A percentile compares a stretch with the other conserved stretches of the same genome.
Conservation (phyloP, 805 yeast species). For the Hanseniaspora guilliermondii region DNA sequence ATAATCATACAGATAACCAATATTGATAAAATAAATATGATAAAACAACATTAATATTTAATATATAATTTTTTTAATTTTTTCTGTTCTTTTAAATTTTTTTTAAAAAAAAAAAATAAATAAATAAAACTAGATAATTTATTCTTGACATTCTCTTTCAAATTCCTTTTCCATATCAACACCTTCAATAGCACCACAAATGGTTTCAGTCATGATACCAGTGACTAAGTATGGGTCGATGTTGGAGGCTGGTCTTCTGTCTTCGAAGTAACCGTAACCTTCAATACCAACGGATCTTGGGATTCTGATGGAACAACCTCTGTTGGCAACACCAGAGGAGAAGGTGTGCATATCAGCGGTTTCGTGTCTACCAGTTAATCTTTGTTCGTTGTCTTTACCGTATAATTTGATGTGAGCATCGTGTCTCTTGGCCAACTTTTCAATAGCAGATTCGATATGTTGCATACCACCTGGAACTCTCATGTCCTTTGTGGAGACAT, state of each 20-base stretch:
- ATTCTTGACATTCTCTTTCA: constrained; percentile 48
- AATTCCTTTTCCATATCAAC: constrained; percentile 89
- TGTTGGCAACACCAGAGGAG: constrained; percentile 97
- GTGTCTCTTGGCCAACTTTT: constrained; percentile 90
- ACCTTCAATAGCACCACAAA: constrained; percentile 86
- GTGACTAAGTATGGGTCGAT: constrained; percentile 98
- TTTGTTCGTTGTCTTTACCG: constrained; percentile 88
- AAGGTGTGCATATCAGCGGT: constrained; percentile 87
- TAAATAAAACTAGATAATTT: background rate
- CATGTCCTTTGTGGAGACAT: constrained; percentile 86
- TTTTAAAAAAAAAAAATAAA: background rate
- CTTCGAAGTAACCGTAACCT: constrained; percentile 97
- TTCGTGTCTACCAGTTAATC: constrained; percentile 97
- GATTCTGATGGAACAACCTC: constrained; percentile 97
- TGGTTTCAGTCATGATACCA: constrained; percentile 95
- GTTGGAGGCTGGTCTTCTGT: constrained; percentile 99
- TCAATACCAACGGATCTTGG: constrained; percentile 98
- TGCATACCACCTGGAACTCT: constrained; percentile 95
- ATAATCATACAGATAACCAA: background rate
- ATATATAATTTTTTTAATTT: background rate
- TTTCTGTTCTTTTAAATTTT: background rate
- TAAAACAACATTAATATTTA: background rate
- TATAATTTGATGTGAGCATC: constrained; percentile 88
- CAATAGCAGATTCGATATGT: constrained; percentile 81
- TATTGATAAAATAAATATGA: background rate